These are phyloP conservation scores for Stephania yunnanensis DNA, from an alignment of 164 flowering plant species.

Conservation along the genomic window DNA sequence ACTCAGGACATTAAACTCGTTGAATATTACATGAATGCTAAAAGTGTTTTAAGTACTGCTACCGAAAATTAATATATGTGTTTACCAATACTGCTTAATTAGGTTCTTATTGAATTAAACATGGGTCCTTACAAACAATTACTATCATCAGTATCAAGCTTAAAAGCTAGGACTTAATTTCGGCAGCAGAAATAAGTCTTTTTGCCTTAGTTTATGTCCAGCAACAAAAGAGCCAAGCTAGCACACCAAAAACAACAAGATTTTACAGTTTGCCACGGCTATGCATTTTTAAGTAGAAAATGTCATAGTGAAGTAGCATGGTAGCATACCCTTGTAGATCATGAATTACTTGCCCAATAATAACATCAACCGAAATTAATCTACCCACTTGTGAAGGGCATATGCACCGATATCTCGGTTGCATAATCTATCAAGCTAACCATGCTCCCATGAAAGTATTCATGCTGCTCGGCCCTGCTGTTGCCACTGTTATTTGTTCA, in stretches of 20 bases:
- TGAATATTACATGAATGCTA: neutral
- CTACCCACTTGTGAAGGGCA: neutral
- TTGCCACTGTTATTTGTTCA: constrained; percentile 46
- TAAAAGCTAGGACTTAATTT: neutral
- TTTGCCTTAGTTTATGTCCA: neutral
- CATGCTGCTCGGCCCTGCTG: constrained; percentile 69
- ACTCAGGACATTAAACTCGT: too few relatives aligned
- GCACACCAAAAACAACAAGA: constrained; percentile 5
- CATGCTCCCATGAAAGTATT: constrained; percentile 73
- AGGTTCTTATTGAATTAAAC: constrained; percentile 4
- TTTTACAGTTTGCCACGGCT: neutral
- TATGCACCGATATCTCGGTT: neutral
- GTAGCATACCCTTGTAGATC: neutral
- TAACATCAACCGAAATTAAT: too few relatives aligned
- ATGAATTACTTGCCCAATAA: neutral
- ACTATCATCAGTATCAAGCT: neutral
- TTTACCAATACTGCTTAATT: neutral
- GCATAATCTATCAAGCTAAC: constrained; percentile 42
- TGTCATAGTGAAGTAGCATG: neutral
- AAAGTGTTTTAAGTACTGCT: too few relatives aligned
- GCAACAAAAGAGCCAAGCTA: neutral
- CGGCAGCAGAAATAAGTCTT: neutral
- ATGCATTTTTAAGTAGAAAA: neutral
- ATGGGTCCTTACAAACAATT: constrained; percentile 7
- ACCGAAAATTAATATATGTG: neutral